These are phyloP conservation scores for Caloboletus firmus DNA, from an alignment of 1,284 basidiomycete species.

Conservation along the genomic window DNA sequence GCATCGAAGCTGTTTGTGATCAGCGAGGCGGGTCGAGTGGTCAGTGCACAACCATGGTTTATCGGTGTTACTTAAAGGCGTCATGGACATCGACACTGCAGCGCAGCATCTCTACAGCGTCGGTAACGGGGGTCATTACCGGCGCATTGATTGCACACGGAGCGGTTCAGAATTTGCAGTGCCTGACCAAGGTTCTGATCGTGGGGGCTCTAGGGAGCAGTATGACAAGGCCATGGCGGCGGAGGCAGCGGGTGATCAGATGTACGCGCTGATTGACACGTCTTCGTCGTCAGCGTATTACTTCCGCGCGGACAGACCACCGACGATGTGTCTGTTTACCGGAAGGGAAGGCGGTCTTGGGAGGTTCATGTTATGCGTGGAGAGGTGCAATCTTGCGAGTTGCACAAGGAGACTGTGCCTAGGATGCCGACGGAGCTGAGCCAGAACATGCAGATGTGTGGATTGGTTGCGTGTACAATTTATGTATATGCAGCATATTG, in stretches of 20 bases:
- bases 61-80: slow-evolving; percentile 16
- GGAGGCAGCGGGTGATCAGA: neutral
- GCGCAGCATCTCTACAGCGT: slow-evolving; percentile 14
- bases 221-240: neutral
- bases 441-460: neutral
- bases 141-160: slow-evolving; percentile 5
- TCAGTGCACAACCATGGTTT: slow-evolving; percentile 13
- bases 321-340: slow-evolving; percentile 21
- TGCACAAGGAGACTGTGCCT: slow-evolving; percentile 23
- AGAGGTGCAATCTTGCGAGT: slow-evolving; percentile 14
- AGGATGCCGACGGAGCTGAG: slow-evolving; percentile 14
- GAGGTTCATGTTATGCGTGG: slow-evolving; percentile 24
- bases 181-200: neutral
- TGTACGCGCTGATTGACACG: slow-evolving; percentile 20
- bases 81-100: slow-evolving; percentile 4
- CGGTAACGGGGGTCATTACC: neutral
- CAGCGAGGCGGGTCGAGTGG: slow-evolving; percentile 8
- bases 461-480: neutral
- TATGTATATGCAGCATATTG: too few species aligned
- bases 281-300: slow-evolving; percentile 18
- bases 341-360: slow-evolving; percentile 22
- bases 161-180: slow-evolving; percentile 15
- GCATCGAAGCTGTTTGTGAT: neutral
- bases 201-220: neutral
- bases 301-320: slow-evolving; percentile 15